Base-by-base conservation (phyloP, 805 yeast genomes). In the Lipomyces anomalus region DNA sequence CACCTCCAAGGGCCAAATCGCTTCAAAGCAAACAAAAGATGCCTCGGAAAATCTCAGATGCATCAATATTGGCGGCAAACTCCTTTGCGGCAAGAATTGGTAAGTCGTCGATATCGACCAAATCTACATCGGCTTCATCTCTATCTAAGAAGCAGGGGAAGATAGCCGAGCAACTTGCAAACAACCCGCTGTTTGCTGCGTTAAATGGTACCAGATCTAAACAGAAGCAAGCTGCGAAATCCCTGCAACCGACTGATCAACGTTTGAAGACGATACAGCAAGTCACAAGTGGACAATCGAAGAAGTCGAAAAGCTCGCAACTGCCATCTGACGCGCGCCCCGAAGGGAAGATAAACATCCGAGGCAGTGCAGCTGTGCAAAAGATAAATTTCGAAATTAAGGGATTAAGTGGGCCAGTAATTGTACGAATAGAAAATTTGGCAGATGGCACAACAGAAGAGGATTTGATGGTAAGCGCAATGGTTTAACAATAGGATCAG, bases 401-500 rank as follows among this genome's bases (percentile, higher is more conserved):
- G 34, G 52, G 52, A 3, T 20, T 30, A 1, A 42, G 46, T 23
- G 49, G 50, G 50, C n/a, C 30, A 35, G 28, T 23, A 46, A 16
- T 36, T 24, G 59, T 64, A 9, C 47, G 48, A 39, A 48, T 64
- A 16, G 34, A 46, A 11, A 65, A 64, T 43, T 46, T 65, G 22
- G 67, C 61, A 2, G 42, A 41, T 4, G 67, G 67, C 3, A 65
- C 67, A 2, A 60, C 62, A 9, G 50, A 55, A 3, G 61, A 47
- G 13, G 68, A 64, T 40, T 55, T 64, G 30, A 41, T 33, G 32
- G 50, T 59, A 22, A n/a, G n/a, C n/a, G n/a, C n/a, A n/a, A n/a
- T n/a, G n/a, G n/a, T n/a, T n/a, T n/a, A n/a, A n/a, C n/a, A n/a
- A n/a, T n/a, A n/a, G n/a, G n/a, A n/a, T n/a, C n/a, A n/a, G n/a